These are phyloP conservation scores for Artemisia argyi DNA, from an alignment of 129 eudicot genomes.

Conservation along the genomic window DNA sequence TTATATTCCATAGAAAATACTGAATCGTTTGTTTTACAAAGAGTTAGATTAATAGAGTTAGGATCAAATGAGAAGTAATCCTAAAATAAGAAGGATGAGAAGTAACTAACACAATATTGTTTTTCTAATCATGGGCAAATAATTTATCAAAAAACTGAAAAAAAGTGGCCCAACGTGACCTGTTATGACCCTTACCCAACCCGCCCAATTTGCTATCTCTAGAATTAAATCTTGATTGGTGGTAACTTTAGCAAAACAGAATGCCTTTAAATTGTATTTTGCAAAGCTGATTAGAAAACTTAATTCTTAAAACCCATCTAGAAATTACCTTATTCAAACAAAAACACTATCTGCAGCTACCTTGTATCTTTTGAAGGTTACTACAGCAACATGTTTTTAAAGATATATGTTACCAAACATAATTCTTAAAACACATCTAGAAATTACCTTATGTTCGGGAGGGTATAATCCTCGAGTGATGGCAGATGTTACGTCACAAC, in stretches of 20 bases:
- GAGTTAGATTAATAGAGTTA: no score
- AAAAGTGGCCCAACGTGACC: neutral
- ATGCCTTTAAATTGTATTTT: neutral
- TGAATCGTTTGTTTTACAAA: no score
- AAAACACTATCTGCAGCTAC: conserved; percentile 8
- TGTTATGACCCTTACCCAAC: conserved; percentile 4
- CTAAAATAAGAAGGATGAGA: neutral
- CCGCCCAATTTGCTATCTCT: neutral
- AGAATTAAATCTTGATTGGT: neutral
- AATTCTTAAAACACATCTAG: neutral
- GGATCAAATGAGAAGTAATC: no score
- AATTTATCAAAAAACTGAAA: neutral
- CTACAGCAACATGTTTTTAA: neutral
- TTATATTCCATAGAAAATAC: no score
- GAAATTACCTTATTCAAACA: conserved; percentile 14
- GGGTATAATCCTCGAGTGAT: neutral
- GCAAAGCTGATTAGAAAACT: neutral
- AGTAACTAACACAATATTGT: neutral
- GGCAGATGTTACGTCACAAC: conserved; percentile 5
- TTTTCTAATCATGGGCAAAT: neutral
- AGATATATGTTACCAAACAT: neutral
- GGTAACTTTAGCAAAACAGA: neutral
- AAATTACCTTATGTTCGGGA: conserved; percentile 24
- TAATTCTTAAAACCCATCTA: neutral
- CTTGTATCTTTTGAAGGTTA: neutral